These are phyloP conservation scores for Boeremia exigua DNA, from an alignment of 2,329 filamentous ascomycete genomes.

Conservation along the genomic window DNA sequence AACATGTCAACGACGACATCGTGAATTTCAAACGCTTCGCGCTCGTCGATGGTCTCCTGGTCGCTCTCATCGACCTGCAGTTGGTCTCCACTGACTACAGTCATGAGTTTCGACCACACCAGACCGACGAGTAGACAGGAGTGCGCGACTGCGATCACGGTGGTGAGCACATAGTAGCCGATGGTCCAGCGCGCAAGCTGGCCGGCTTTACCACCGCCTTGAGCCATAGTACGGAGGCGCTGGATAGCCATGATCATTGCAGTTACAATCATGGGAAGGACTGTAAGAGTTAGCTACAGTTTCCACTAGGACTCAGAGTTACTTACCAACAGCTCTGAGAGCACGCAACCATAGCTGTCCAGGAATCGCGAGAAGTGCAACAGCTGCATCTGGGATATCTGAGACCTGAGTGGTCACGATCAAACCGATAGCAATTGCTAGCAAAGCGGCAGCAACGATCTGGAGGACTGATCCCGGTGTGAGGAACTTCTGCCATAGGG, in stretches of 20 bases:
- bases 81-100: slow-evolving; percentile 40
- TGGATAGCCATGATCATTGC: slow-evolving; percentile 61
- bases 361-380: slow-evolving; percentile 55
- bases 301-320: background rate
- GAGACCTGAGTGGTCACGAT: slow-evolving; percentile 53
- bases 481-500: slow-evolving; percentile 48
- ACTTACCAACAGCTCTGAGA: slow-evolving; percentile 57
- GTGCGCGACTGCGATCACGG: slow-evolving; percentile 57
- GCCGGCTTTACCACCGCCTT: slow-evolving; percentile 47
- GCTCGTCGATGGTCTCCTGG: slow-evolving; percentile 44
- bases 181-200: slow-evolving; percentile 58
- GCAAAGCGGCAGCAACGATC: slow-evolving; percentile 56
- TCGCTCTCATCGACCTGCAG: slow-evolving; percentile 42
- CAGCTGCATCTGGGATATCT: slow-evolving; percentile 52
- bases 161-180: slow-evolving; percentile 59
- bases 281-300: slow-evolving; percentile 36
- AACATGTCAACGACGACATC: slow-evolving; percentile 58
- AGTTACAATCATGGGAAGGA: slow-evolving; percentile 59
- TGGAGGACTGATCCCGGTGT: slow-evolving; percentile 57
- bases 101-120: slow-evolving; percentile 58
- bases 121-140: slow-evolving; percentile 56
- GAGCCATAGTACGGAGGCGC: slow-evolving; percentile 55
- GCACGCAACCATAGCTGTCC: slow-evolving; percentile 59
- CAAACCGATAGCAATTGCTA: slow-evolving; percentile 60
- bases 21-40: slow-evolving; percentile 46